Base-by-base conservation (phyloP, 1,139 yeast genomes). In the Saccharomyces hybrid region DNA sequence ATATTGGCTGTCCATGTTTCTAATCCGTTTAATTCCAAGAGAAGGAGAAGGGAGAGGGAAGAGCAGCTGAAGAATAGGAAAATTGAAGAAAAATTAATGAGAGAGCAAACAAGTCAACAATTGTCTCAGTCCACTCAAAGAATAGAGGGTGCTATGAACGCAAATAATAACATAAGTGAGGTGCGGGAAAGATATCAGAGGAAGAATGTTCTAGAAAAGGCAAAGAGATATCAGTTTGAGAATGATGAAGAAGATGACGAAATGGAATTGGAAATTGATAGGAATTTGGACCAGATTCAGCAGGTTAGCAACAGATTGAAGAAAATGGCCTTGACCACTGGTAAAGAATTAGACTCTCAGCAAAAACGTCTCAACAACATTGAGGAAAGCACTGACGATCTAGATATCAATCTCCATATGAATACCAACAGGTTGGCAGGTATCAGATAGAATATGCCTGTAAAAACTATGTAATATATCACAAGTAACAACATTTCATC, bases 1-100 rank as follows among this genome's bases (percentile, higher is more conserved):
- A 81, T 93, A 59, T 84, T 91, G 68, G 84, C 90, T 25, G 91
- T 95, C 11, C 90, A 89, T 56, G 81, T 86, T 31, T 71, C 78
- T 27, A 91, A 91, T 67, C 98, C 98, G 34, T 91, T 93, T 75
- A 90, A 89, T 63, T 84, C 87, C 51, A 88, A 88, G 64, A 78
- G 89, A 44, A 77, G 95, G 61, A 76, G 84, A 60, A 83, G 85
- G 61, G 88, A 85, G 61, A 83, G 83, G 62, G 98, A 91, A 70
- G 87, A 81, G 55, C 77, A 76, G 56, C 77, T 90, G 59, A 82
- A 85, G 63, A 73, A 77, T n/a, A 82, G 85, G 51, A 81, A 87
- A 62, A 76, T 81, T 34, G 81, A 79, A 63, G 91, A 85, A 60
- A 81, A 81, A 64, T 26, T 65, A 26, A 66, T 69, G 59, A 67